Evolutionary conservation across 1,139 yeast genomes (phyloP).

Genomic region (Zygosaccharomyces pseudobailii): DNA sequence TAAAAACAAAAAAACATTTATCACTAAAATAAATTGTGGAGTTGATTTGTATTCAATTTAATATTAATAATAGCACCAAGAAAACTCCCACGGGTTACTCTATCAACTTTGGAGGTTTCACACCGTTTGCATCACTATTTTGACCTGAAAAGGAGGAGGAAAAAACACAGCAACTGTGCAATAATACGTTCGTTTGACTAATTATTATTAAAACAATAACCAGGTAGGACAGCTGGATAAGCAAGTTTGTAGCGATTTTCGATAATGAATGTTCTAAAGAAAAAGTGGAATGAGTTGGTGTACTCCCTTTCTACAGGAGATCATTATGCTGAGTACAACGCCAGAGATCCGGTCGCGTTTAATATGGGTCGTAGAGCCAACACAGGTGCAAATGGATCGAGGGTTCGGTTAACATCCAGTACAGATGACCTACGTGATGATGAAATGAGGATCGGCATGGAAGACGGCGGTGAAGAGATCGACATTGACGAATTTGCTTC

Average conservation of each 20-base stretch:
- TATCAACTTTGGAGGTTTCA: not conserved
- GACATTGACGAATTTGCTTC: slow-evolving; percentile 17
- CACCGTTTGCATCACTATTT: not conserved
- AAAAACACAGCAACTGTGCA: not conserved
- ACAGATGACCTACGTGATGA: slow-evolving; percentile 18
- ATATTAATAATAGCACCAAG: not conserved
- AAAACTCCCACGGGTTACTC: not conserved
- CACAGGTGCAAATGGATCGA: slow-evolving; percentile 13
- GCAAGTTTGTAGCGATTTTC: too few relatives aligned
- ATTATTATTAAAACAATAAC: not conserved
- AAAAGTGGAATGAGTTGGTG: slow-evolving; percentile 49
- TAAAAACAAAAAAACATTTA: not conserved
- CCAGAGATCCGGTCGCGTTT: slow-evolving; percentile 35
- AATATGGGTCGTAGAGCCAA: slow-evolving; percentile 25
- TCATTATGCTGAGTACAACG: slow-evolving; percentile 62
- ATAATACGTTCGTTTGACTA: not conserved
- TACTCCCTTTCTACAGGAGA: slow-evolving; percentile 63
- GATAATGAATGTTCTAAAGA: slow-evolving; percentile 35
- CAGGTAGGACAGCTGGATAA: too few relatives aligned
- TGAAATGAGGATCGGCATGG: slow-evolving; percentile 19
- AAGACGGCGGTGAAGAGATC: slow-evolving; percentile 15
- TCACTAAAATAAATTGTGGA: not conserved
- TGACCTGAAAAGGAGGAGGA: not conserved
- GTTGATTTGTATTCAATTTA: not conserved
- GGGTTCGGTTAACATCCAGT: slow-evolving; percentile 17